These are phyloP conservation scores for Corymbia citriodora DNA, from an alignment of 441 rosid species.

Conservation along the genomic window DNA sequence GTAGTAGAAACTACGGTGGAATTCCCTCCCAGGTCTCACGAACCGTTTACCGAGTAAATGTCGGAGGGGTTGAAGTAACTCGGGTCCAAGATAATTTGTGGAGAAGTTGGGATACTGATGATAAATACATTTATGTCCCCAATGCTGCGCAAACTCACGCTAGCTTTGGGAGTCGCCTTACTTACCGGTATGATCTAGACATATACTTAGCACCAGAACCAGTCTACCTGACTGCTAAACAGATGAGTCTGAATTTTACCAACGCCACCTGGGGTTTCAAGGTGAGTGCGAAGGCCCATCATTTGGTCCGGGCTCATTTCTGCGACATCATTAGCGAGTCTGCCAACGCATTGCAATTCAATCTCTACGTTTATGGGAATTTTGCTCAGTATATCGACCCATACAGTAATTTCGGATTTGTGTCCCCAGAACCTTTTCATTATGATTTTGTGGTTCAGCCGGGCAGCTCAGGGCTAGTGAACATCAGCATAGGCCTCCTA, in stretches of 20 bases:
- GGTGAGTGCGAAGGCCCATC: fast-evolving
- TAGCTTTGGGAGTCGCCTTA: fast-evolving
- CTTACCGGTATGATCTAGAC: background rate
- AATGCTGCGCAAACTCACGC: fast-evolving
- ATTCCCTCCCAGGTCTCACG: background rate
- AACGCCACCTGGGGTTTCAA: background rate
- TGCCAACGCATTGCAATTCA: fast-evolving
- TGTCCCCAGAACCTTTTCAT: background rate
- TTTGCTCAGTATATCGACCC: fast-evolving
- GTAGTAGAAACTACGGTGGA: background rate
- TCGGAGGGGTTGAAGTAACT: background rate
- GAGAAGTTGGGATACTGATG: background rate
- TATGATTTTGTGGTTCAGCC: background rate
- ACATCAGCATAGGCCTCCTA: background rate
- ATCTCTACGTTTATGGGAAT: background rate
- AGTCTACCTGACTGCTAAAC: background rate
- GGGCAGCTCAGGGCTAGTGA: background rate
- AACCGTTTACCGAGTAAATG: background rate
- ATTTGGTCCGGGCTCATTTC: conserved; percentile 1
- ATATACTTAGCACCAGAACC: background rate
- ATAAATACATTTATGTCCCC: background rate
- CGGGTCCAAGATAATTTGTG: background rate
- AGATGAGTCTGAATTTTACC: fast-evolving
- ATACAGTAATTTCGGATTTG: fast-evolving
- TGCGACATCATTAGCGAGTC: background rate